Evolutionary conservation across 305 asterid species (phyloP).

Genomic region (Andrographis paniculata): DNA sequence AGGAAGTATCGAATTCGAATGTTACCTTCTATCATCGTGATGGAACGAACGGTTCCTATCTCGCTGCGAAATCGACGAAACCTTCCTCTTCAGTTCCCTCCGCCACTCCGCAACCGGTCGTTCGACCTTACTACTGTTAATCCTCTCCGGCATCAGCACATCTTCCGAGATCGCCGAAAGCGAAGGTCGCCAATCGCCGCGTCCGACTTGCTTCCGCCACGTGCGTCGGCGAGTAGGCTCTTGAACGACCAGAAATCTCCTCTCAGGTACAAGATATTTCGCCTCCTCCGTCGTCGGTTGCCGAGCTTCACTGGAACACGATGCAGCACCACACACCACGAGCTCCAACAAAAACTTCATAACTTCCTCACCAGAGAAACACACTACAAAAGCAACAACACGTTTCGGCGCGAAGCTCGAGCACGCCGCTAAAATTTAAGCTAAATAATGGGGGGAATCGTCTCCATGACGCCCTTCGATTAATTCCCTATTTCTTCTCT

Average conservation of each 20-base stretch:
- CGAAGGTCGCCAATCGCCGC: constrained; percentile 56
- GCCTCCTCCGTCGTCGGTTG: constrained; percentile 25
- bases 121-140: background rate
- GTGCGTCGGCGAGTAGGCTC: constrained; percentile 20
- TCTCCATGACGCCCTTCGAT: too few relatives aligned
- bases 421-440: too few relatives aligned
- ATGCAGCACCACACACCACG: constrained; percentile 35
- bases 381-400: too few relatives aligned
- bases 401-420: too few relatives aligned
- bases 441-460: too few relatives aligned
- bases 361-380: too few relatives aligned
- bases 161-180: constrained; percentile 66
- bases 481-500: too few relatives aligned
- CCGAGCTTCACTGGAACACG: constrained; percentile 15
- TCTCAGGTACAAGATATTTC: constrained; percentile 9
- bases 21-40: constrained; percentile 26
- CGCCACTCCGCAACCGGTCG: constrained; percentile 26
- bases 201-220: constrained; percentile 33
- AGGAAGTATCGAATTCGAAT: background rate
- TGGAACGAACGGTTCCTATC: constrained; percentile 23
- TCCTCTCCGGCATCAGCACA: constrained; percentile 22
- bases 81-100: constrained; percentile 20
- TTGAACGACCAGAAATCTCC: constrained; percentile 23
- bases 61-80: constrained; percentile 20
- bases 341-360: constrained; percentile 51